phyloP scores from a whole-genome alignment of 2,329 filamentous ascomycete species.

The Penicillium crustosum region DNA sequence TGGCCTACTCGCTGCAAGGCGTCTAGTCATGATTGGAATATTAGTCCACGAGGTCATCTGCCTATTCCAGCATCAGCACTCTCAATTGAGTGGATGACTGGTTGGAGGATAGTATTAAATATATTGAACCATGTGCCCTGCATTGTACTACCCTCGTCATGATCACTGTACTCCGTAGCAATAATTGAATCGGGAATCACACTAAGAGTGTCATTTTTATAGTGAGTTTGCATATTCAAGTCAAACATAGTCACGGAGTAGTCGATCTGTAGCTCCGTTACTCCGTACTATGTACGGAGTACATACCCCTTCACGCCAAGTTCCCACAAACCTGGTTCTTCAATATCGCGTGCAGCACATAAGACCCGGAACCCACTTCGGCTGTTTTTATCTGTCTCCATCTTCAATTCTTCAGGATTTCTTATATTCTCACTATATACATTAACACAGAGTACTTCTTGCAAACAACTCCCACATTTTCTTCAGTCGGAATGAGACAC shows the following conservation, averaged over 20 bases:
- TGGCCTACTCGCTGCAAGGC: constrained; percentile 22
- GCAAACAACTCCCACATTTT: not conserved
- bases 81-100: constrained; percentile 3
- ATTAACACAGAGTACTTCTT: not conserved
- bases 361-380: constrained; percentile 5
- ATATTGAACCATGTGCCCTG: constrained; percentile 15
- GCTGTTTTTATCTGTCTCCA: not conserved
- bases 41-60: constrained; percentile 18
- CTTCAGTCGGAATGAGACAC: not conserved
- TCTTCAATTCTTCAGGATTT: not conserved
- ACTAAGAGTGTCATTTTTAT: not conserved
- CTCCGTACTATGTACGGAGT: not conserved
- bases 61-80: not conserved
- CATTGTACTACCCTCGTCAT: not conserved
- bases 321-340: not conserved
- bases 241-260: not conserved
- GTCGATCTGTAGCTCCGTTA: not conserved
- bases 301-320: not conserved
- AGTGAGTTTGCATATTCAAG: not conserved
- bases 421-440: not conserved
- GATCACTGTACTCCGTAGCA: not conserved
- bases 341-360: constrained; percentile 8
- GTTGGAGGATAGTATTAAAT: constrained; percentile 8
- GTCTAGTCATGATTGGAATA: constrained; percentile 27
- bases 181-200: not conserved